Conservation (phyloP, 176 grass and related monocot genomes). For the Guadua angustifolia region DNA sequence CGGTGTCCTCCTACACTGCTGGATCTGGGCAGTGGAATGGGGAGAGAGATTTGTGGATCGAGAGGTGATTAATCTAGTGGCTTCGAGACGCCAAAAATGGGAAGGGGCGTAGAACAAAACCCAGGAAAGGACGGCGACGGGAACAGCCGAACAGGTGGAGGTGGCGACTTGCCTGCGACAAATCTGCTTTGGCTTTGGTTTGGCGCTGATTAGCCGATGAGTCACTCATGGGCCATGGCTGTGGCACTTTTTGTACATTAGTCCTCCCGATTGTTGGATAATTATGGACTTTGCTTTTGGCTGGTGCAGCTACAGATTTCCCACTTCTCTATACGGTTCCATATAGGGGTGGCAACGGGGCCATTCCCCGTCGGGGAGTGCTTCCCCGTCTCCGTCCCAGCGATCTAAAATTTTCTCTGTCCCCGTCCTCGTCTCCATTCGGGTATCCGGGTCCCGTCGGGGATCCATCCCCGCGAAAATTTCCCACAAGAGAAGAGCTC, state of each 20-base stretch:
- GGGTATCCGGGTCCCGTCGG: too few relatives aligned
- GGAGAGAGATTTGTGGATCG: slow-evolving; percentile 25
- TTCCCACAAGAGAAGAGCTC: too few relatives aligned
- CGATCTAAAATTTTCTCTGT: too few relatives aligned
- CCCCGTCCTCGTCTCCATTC: too few relatives aligned
- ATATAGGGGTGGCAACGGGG: too few relatives aligned
- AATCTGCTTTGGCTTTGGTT: background rate
- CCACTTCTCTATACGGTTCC: too few relatives aligned
- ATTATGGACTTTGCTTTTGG: background rate
- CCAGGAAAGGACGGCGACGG: background rate
- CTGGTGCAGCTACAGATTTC: background rate
- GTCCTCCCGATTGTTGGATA: background rate
- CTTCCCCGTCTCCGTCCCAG: too few relatives aligned
- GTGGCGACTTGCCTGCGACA: background rate
- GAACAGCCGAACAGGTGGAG: background rate
- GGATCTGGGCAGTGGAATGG: background rate
- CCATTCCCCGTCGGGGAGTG: too few relatives aligned
- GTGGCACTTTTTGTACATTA: background rate
- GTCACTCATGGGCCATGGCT: too few relatives aligned
- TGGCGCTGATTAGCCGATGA: background rate
- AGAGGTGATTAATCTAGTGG: slow-evolving; percentile 11
- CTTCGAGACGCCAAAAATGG: slow-evolving; percentile 39
- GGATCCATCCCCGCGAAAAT: too few relatives aligned
- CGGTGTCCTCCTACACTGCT: slow-evolving; percentile 18
- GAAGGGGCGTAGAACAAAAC: background rate